Evolutionary conservation across 345 rosid species (phyloP), one percentile per base, ranked within the genome.

Genomic region (Sonneratia caseolaris): DNA sequence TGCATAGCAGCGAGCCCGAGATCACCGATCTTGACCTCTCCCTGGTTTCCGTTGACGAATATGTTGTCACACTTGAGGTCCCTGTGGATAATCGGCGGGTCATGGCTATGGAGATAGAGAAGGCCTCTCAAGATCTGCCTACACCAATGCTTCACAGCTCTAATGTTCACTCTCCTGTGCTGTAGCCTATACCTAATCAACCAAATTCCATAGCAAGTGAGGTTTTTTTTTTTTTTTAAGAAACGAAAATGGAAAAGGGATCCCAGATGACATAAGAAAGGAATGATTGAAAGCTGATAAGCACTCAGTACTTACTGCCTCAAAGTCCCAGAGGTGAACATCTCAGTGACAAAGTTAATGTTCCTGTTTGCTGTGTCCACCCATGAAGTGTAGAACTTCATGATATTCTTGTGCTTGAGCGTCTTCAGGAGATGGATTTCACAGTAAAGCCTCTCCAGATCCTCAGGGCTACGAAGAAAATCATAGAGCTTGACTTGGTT

Each of bases 21-120:
- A 89, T 93, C 98, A 1, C 98, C 98, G 21, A 93, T 91, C 88
- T 93, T 93, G 68, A 93, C 96, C 76, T 91, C 96, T 64, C 98
- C 98, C 83, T 91, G 98, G 81, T 91, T 93, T 2, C 98, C 98
- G 76, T 93, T 93, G 47, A 93, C 70, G 74, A 93, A 93, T 71
- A 93, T 91, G 71, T 93, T 93, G 74, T 93, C 98, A 77, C 98
- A 93, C 82, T 93, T 93, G 66, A 93, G 92, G 87, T 93, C 98
- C 83, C 98, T 85, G 36, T 93, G 98, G 57, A 93, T 93, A 81
- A 93, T 91, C 16, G 98, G 98, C 27, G 98, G 97, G 73, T 89
- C 88, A 79, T 78, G 93, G 79, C 80, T 83, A 74, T 91, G 98
- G 68, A 93, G 95, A 81, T 93, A 93, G 55, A 77, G 79, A 70